phyloP scores from a whole-genome alignment of 2,329 filamentous ascomycete genomes.

The Colletotrichum sp. region DNA sequence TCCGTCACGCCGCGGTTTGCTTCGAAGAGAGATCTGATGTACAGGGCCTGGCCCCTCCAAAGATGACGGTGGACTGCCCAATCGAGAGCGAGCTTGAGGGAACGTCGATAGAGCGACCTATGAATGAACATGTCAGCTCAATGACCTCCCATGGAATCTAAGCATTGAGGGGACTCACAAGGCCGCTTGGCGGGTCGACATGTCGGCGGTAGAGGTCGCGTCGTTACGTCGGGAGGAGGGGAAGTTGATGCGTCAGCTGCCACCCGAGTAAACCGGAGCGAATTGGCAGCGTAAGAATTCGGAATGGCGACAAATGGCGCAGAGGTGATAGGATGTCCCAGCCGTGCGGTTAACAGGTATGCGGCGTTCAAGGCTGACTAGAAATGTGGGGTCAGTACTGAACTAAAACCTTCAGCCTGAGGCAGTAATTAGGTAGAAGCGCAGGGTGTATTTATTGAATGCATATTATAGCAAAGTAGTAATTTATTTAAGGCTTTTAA shows the following conservation, averaged over 20 bases:
- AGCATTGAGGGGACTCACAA: conserved; percentile 45
- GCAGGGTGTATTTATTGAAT: too few species aligned
- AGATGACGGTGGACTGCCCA: conserved; percentile 93
- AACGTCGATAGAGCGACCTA: conserved; percentile 86
- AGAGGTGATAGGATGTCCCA: neutral
- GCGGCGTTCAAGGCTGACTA: neutral
- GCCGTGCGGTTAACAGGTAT: too few species aligned
- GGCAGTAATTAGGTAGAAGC: neutral
- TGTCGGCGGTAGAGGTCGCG: conserved; percentile 25
- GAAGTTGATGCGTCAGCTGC: neutral
- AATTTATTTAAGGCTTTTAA: too few species aligned
- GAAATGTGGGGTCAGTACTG: neutral
- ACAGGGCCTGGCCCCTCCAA: conserved; percentile 95
- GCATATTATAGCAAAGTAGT: too few species aligned
- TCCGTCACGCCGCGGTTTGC: conserved; percentile 87
- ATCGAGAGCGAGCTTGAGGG: conserved; percentile 90
- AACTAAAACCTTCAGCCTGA: neutral
- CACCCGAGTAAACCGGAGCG: neutral
- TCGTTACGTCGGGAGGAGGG: neutral
- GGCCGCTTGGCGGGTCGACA: conserved; percentile 54
- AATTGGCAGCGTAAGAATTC: neutral
- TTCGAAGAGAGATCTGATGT: conserved; percentile 94
- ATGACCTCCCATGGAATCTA: neutral
- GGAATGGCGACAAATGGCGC: neutral
- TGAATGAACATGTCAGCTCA: neutral